Evolutionary conservation across 2,329 filamentous ascomycete genomes (phyloP).

Genomic region (Fusarium mundagurra): DNA sequence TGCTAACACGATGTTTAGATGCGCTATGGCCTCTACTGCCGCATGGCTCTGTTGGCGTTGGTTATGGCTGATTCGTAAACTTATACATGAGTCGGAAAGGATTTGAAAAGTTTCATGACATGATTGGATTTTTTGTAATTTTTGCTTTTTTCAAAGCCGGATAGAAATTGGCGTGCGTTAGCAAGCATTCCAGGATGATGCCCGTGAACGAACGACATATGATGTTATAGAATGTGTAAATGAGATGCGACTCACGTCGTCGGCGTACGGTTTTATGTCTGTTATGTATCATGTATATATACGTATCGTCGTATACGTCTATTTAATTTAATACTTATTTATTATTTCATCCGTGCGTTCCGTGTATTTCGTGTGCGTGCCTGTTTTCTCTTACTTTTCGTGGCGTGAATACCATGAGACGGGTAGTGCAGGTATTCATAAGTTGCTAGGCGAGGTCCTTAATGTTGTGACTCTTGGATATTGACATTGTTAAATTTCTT

Average conservation of each 20-base stretch:
- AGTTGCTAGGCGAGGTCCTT: background rate
- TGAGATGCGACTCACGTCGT: conserved; percentile 41
- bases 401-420: conserved; percentile 6
- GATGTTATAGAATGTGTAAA: conserved; percentile 43
- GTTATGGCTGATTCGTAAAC: conserved; percentile 70
- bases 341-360: conserved; percentile 20
- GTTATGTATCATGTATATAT: conserved; percentile 33
- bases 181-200: conserved; percentile 43
- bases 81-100: conserved; percentile 4
- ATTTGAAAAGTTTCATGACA: conserved; percentile 35
- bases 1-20: conserved; percentile 67
- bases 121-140: conserved; percentile 30
- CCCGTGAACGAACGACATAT: conserved; percentile 43
- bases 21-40: conserved; percentile 96
- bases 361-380: conserved; percentile 14
- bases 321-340: conserved; percentile 37
- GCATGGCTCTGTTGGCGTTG: conserved; percentile 95
- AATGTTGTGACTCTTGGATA: background rate
- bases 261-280: conserved; percentile 40
- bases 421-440: background rate
- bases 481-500: background rate
- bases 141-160: conserved; percentile 39
- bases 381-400: background rate
- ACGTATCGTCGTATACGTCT: conserved; percentile 32
- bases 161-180: conserved; percentile 44